These are phyloP conservation scores for Tylopilus rubrobrunneus DNA, from an alignment of 768 basidiomycete species.

Conservation along the genomic window DNA sequence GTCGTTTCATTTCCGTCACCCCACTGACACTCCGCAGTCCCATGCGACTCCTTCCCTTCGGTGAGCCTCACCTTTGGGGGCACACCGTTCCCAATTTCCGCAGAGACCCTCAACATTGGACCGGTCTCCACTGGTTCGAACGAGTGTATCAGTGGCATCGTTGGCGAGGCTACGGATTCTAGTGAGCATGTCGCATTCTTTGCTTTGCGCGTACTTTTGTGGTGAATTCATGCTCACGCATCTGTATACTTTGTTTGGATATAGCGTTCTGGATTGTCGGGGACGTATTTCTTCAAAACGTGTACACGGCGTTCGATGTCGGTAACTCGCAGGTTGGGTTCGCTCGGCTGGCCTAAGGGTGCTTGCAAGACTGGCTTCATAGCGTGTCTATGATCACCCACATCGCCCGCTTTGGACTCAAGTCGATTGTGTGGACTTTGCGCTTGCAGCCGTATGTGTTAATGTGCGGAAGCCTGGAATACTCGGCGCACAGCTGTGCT, in stretches of 20 bases:
- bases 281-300: constrained; percentile 1
- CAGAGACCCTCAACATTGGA: constrained; percentile 38
- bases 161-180: background rate
- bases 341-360: background rate
- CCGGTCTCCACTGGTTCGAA: constrained; percentile 13
- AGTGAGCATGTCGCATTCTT: background rate
- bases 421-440: too few relatives aligned
- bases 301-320: background rate
- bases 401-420: too few relatives aligned
- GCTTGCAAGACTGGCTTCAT: background rate
- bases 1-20: background rate
- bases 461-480: too few relatives aligned
- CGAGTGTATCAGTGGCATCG: constrained; percentile 32
- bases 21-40: constrained; percentile 14
- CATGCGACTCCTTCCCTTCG: constrained; percentile 26
- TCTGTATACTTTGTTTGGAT: background rate
- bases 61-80: constrained; percentile 38
- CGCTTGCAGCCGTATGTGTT: too few relatives aligned
- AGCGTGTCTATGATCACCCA: too few relatives aligned
- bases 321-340: background rate
- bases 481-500: too few relatives aligned
- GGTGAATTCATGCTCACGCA: constrained; percentile 4
- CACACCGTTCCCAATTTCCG: constrained; percentile 30
- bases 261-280: constrained; percentile 17
- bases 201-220: background rate